Percentiles rank a stretch among this genome's conserved stretches.
These are phyloP conservation scores for Syzygium aqueum DNA, from an alignment of 345 rosid genomes.

Conservation along the genomic window DNA sequence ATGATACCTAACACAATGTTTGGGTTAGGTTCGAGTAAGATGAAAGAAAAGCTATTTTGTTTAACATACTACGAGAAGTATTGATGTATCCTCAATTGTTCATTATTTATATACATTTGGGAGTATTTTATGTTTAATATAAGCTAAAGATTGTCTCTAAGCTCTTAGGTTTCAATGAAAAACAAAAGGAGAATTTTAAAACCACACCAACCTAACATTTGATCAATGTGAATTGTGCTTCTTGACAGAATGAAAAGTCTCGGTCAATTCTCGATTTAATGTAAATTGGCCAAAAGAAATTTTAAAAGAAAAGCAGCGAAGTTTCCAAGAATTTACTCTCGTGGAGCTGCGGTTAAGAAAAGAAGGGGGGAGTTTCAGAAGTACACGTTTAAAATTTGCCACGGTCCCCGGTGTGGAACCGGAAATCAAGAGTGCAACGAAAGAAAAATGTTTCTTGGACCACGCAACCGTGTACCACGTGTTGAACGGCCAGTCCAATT, in stretches of 20 bases:
- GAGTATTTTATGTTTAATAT: neutral
- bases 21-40: neutral
- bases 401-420: neutral
- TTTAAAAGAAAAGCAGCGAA: neutral
- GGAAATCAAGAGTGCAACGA: neutral
- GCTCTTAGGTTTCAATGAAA: neutral
- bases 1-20: neutral
- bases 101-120: neutral
- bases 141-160: neutral
- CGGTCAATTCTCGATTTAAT: neutral
- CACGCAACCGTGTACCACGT: neutral
- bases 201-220: neutral
- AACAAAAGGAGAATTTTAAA: neutral
- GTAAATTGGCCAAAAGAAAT: neutral
- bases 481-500: neutral
- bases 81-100: neutral
- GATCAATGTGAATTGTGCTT: neutral
- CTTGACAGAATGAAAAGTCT: neutral
- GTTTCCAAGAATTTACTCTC: neutral
- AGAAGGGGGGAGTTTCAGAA: neutral
- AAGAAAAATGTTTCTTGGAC: neutral
- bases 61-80: neutral
- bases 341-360: too few species aligned
- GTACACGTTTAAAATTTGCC: neutral
- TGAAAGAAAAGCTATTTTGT: neutral